A percentile compares a stretch with the other conserved stretches of the same genome.
Evolutionary conservation across 1,139 yeast genomes (phyloP).

Genomic region (Nakaseomyces bracarensis): DNA sequence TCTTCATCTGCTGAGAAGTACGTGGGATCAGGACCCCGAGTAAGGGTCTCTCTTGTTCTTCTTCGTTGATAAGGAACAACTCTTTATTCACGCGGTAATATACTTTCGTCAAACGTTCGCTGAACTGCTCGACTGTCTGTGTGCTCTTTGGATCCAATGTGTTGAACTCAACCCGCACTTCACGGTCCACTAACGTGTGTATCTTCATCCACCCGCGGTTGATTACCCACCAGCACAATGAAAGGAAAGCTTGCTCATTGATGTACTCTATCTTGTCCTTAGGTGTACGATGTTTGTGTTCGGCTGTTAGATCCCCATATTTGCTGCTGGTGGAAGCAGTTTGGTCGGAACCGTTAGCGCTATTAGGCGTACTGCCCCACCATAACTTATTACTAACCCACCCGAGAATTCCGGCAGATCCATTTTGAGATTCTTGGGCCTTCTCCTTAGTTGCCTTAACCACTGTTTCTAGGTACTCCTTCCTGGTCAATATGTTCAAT

Average conservation of each 20-base stretch:
- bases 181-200: constrained; percentile 45
- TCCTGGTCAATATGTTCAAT: constrained; percentile 77
- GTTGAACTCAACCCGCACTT: constrained; percentile 56
- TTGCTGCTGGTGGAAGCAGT: too few species aligned
- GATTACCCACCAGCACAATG: constrained; percentile 89
- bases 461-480: constrained; percentile 76
- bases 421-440: too few species aligned
- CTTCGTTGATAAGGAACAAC: constrained; percentile 23
- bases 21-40: constrained; percentile 29
- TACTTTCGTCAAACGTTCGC: constrained; percentile 29
- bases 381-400: too few species aligned
- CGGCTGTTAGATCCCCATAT: too few species aligned
- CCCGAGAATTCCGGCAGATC: not conserved
- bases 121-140: constrained; percentile 54
- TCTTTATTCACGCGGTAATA: constrained; percentile 39
- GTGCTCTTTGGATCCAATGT: constrained; percentile 66
- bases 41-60: constrained; percentile 11
- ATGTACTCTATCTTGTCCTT: constrained; percentile 17
- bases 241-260: constrained; percentile 75
- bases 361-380: too few species aligned
- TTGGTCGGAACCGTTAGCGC: not conserved
- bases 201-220: constrained; percentile 74
- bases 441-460: constrained; percentile 46
- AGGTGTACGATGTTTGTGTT: too few species aligned
- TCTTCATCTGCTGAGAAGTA: constrained; percentile 24